phyloP scores from a whole-genome alignment of 768 basidiomycete genomes.

The Pleurotus tuber-regium region DNA sequence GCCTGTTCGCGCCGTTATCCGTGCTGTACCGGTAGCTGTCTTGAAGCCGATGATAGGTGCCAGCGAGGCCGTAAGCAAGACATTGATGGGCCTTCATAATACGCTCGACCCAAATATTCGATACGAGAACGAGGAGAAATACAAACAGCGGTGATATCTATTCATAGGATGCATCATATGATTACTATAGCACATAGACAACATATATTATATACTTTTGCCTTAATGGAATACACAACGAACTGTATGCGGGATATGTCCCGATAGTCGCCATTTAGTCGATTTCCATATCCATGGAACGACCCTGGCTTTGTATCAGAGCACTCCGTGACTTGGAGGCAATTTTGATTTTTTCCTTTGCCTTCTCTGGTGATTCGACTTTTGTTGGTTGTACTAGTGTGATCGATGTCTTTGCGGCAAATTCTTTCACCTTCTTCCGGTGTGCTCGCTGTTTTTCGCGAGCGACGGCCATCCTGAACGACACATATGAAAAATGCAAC shows the following conservation, averaged over 20 bases:
- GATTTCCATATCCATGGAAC: conserved; percentile 89
- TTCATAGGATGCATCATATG: conserved; percentile 17
- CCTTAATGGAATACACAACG: neutral
- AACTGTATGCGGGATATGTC: conserved; percentile 18
- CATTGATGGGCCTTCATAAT: conserved; percentile 90
- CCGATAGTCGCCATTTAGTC: conserved; percentile 40
- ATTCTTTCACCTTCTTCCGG: conserved; percentile 62
- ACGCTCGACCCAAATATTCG: conserved; percentile 83
- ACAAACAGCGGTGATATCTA: conserved; percentile 67
- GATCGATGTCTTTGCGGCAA: conserved; percentile 51
- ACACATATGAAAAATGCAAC: conserved; percentile 3
- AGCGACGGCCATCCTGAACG: conserved; percentile 75
- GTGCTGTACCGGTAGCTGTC: conserved; percentile 96
- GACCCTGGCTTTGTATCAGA: conserved; percentile 79
- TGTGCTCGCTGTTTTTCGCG: conserved; percentile 76
- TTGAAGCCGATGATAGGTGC: conserved; percentile 98
- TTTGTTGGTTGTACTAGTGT: conserved; percentile 66
- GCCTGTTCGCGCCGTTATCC: conserved; percentile 88
- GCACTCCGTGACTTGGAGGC: conserved; percentile 62
- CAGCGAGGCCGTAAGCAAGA: conserved; percentile 94
- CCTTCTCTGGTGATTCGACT: conserved; percentile 40
- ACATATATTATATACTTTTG: conserved; percentile 13
- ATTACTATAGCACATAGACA: conserved; percentile 9
- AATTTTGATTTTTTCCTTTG: conserved; percentile 79
- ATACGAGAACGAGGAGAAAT: conserved; percentile 88